A percentile compares a stretch with the other conserved stretches of the same genome.
These are phyloP conservation scores for Saprolegnia parasitica DNA, from an alignment of 352 stramenopile genomes.

Conservation along the genomic window DNA sequence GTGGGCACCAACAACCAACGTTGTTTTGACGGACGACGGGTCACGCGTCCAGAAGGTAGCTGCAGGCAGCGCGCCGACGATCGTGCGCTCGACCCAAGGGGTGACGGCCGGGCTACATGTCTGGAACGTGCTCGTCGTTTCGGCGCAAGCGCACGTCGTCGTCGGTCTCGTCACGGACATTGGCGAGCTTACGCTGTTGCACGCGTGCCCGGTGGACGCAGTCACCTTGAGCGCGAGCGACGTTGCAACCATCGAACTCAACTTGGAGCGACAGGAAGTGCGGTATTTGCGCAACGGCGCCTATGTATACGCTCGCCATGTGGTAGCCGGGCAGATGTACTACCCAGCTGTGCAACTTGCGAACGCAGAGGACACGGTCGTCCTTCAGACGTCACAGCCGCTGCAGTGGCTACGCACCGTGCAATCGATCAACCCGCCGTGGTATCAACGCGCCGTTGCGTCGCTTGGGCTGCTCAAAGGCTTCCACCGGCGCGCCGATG, in stretches of 20 bases:
- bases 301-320: neutral
- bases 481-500: neutral
- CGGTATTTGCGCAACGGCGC: conserved; percentile 44
- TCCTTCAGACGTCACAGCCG: neutral
- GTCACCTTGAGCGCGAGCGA: conserved; percentile 33
- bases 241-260: conserved; percentile 39
- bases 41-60: neutral
- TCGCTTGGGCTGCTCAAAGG: neutral
- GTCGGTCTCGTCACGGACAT: neutral
- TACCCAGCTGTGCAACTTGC: conserved; percentile 1
- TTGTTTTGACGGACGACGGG: neutral
- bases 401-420: neutral
- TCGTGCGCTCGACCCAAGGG: neutral
- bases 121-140: neutral
- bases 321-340: neutral
- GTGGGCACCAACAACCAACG: neutral
- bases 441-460: conserved; percentile 1
- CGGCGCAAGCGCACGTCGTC: neutral
- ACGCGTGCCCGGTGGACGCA: neutral
- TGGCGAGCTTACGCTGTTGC: neutral
- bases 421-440: neutral
- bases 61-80: neutral
- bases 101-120: neutral
- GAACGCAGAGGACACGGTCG: neutral
- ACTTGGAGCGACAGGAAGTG: conserved; percentile 35